phyloP scores from a whole-genome alignment of 345 rosid genomes.

The Syzygium oleosum region DNA sequence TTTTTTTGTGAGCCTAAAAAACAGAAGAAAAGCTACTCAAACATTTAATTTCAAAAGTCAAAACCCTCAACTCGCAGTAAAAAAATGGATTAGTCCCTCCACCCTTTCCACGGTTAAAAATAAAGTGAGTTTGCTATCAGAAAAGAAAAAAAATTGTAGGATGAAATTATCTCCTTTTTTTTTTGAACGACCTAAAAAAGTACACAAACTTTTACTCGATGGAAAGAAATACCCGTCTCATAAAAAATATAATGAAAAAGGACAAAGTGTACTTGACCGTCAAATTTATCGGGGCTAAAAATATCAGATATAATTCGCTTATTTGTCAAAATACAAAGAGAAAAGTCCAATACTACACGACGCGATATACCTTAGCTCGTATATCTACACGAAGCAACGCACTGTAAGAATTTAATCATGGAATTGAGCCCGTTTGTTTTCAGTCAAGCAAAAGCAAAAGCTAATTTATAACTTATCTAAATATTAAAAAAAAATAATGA shows the following conservation, averaged over 20 bases:
- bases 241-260: too few relatives aligned
- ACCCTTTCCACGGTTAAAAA: background rate
- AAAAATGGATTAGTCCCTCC: background rate
- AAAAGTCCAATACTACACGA: background rate
- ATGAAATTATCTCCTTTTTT: background rate
- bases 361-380: background rate
- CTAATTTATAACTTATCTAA: too few relatives aligned
- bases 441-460: too few relatives aligned
- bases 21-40: too few relatives aligned
- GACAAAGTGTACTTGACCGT: too few relatives aligned
- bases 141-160: background rate
- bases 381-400: background rate
- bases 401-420: background rate
- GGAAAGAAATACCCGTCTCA: background rate
- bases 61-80: background rate
- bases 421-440: background rate
- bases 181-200: background rate
- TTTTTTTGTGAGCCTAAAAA: too few relatives aligned
- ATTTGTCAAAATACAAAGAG: background rate
- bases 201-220: background rate
- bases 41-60: too few relatives aligned
- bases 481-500: fast-evolving
- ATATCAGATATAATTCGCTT: too few relatives aligned
- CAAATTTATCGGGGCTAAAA: too few relatives aligned
- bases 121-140: background rate